Evolutionary conservation across 208 protist species (phyloP), one percentile per base, ranked within the genome.

Genomic region (Leishmania major): DNA sequence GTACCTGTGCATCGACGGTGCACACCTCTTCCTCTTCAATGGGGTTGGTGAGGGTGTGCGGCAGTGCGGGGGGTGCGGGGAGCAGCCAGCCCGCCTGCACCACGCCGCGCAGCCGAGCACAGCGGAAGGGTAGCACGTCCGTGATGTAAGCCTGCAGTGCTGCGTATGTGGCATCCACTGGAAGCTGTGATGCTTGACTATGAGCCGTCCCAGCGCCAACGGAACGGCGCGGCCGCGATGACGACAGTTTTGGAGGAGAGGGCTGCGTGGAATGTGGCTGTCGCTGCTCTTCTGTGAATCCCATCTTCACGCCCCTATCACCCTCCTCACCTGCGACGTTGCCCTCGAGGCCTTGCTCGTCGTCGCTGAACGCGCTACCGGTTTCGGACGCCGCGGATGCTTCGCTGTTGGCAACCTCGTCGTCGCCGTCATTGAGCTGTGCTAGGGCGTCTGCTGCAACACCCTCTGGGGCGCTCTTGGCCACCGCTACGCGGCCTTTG

Each of bases 1-100:
- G 73, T 10, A 40, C 35, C 43, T 59, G 40, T 22, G 77, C 57
- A n/a, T 66, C 66, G 31, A 82, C 66, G 0, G 60, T 2, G 35
- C 53, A 35, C 60, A 86, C 82, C 8, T 81, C 82, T 1, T 49
- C 55, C 51, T 86, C 82, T 10, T 73, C 25, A 10, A 82, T 17
- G 37, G 73, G 78, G 43, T 81, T 25, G 7, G 81, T 82, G 40
- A 82, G 55, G 31, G 69, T 78, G 15, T 80, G 81, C 37, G 78
- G 77, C 47, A 90, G 84, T 37, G 87, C 43, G 28, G 64, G 77
- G 31, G 84, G 88, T 0, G 88, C 72, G 7, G 88, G 89, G 3
- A 95, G 85, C 74, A 93, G 76, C 89, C 85, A 92, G 1, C 91
- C 91, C 0, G 91, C 86, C 72, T 93, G 91, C 57, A 86, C 87